Evolutionary conservation across 139 green algal species (phyloP), one percentile per base, ranked within the genome.

Genomic region (Micromonas pusilla): DNA sequence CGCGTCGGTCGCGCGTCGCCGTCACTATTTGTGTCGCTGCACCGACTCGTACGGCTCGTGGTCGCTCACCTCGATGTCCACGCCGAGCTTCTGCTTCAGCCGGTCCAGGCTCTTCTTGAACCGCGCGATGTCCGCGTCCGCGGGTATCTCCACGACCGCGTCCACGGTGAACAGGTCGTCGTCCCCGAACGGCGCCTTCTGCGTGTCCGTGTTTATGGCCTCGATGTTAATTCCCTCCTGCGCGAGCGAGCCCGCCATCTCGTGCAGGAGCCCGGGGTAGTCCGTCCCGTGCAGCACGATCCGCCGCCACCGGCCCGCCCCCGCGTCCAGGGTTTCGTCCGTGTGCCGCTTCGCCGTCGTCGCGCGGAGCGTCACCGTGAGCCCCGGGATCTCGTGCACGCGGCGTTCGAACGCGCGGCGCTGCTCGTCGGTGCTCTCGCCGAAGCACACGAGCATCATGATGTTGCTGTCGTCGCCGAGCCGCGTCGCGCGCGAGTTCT

Each of bases 211-310:
- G 21, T 81, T 73, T 30, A 85, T 34, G 31, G 57, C 76, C 31
- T 85, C 80, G n/a, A 85, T 82, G 77, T 85, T 85, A 4, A 85
- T 76, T 3, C 66, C 30, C 23, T 78, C 37, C 0, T 28, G 37
- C 30, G 75, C 32, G 0, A 85, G 76, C 31, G 64, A 79, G n/a
- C 79, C 67, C 0, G 80, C 72, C 33, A 85, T 62, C 13, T 78
- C 65, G 23, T 81, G 67, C 3, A 81, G 70, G 25, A 85, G 33
- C 19, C 80, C 79, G 32, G 79, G 39, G 26, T 63, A 79, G 62
- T 84, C 74, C 5, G 80, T 62, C 4, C 73, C 80, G 2, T 64
- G 67, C 19, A 84, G 52, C 3, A 74, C 20, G 23, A 84, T 38
- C 16, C 66, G 57, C 5, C 74, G 64, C 53, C 75, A 84, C 52